Percentiles rank a stretch among this genome's conserved stretches.
Conservation (phyloP, 805 yeast genomes). For the Kuraishia piskuri region DNA sequence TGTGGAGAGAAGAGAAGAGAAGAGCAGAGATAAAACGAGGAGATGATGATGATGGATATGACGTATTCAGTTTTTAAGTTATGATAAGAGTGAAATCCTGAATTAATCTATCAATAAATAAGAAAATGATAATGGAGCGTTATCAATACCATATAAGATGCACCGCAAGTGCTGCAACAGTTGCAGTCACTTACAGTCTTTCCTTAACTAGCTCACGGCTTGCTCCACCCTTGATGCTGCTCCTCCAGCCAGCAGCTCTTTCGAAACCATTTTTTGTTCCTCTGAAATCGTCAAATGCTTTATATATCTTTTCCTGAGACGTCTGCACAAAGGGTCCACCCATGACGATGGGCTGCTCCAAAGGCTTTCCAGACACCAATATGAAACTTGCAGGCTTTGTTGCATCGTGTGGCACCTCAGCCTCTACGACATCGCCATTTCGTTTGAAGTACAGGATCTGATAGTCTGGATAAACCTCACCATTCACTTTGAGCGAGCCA, state of each 20-base stretch:
- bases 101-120: too few relatives aligned
- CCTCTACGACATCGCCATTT: slow-evolving; percentile 57
- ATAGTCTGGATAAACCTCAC: slow-evolving; percentile 31
- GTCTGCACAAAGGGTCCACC: slow-evolving; percentile 90
- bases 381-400: slow-evolving; percentile 49
- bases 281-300: slow-evolving; percentile 71
- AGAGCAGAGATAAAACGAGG: too few relatives aligned
- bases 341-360: slow-evolving; percentile 71
- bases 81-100: too few relatives aligned
- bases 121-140: too few relatives aligned
- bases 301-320: slow-evolving; percentile 50
- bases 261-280: slow-evolving; percentile 61
- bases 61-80: too few relatives aligned
- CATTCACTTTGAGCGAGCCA: slow-evolving; percentile 47
- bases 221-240: slow-evolving; percentile 28
- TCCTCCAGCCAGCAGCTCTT: slow-evolving; percentile 51
- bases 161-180: too few relatives aligned
- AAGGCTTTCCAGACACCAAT: slow-evolving; percentile 64
- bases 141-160: too few relatives aligned
- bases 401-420: slow-evolving; percentile 35
- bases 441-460: slow-evolving; percentile 55
- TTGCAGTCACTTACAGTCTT: background rate
- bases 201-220: slow-evolving; percentile 1
- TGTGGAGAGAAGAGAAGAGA: background rate
- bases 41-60: too few relatives aligned